Evolutionary conservation across 1,139 yeast species (phyloP), one percentile per base, ranked within the genome.

Genomic region (Protomyces gravidus): DNA sequence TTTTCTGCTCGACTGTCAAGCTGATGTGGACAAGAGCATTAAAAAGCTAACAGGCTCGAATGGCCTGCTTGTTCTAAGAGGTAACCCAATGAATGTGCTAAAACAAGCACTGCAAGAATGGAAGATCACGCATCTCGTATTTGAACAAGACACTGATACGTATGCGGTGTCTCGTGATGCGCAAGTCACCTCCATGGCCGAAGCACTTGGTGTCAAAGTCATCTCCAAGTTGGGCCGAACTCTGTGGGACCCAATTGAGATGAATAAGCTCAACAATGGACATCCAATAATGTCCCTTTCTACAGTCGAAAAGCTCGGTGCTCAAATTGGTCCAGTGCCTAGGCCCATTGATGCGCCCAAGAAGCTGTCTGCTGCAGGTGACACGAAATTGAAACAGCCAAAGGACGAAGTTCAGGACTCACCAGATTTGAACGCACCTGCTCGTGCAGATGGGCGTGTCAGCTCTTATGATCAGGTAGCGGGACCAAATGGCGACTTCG

Each of bases 91-190:
- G 45, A 40, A 51, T n/a, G 50, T 50, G 17, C 40, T 55, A 17
- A 28, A 39, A 11, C 53, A 55, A 25, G 53, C 32, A 21, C 25
- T 55, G 21, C 26, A 23, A 15, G 49, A 48, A 32, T 55, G 59
- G 59, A 55, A 55, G n/a, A 55, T 55, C 42, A 55, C 59, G 4
- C 59, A 55, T 55, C 36, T 55, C 6, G 59, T 55, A 28, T 55
- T 55, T 55, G 59, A 55, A 21, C 36, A 55, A 51, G 59, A 55
- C 49, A 55, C 59, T 3, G 59, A 55, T 25, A 48, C 59, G n/a
- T 55, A 55, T 48, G 59, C 55, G 9, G 30, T 32, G 9, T 19
- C 25, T 11, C 48, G 59, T 21, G 59, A 55, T 23, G 21, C 11
- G 5, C 28, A 26, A 4, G 55, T 55, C 26, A 49, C 28, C 11